Evolutionary conservation across 495 filamentous ascomycete genomes (phyloP).

Genomic region (Xylaria nigripes): DNA sequence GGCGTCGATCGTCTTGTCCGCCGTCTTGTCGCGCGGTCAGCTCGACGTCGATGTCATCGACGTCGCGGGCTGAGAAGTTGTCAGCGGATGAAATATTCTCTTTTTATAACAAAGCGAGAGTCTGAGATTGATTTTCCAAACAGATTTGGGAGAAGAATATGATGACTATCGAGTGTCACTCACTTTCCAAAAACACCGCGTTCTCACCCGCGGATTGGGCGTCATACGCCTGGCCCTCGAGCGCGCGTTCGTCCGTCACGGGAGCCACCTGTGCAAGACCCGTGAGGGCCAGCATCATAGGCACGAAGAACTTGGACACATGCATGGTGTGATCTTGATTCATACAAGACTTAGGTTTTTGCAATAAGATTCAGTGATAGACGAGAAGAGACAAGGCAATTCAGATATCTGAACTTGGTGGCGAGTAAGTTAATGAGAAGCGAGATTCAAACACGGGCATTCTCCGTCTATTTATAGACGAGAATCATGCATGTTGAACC

Average conservation of each 20-base stretch:
- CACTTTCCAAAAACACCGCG: not conserved
- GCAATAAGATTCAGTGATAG: not conserved
- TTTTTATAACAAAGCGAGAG: not conserved
- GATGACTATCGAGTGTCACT: not conserved
- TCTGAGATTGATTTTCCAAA: not conserved
- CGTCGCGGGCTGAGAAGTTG: not conserved
- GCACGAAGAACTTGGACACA: slow-evolving; percentile 3
- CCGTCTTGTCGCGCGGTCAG: not conserved
- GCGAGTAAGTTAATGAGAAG: no score
- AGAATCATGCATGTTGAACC: not conserved
- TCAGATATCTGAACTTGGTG: no score
- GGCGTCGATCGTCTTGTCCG: not conserved
- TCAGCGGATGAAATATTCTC: not conserved
- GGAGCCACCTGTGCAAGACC: not conserved
- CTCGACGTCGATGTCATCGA: not conserved
- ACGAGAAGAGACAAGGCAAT: not conserved
- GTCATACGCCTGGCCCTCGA: not conserved
- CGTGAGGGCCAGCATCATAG: not conserved
- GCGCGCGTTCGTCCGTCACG: not conserved
- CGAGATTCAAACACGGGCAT: not conserved
- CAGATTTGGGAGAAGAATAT: not conserved
- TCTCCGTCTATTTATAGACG: not conserved
- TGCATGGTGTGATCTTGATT: not conserved
- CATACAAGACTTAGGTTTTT: not conserved
- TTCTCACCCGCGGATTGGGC: no score